Conservation (phyloP, 2,329 filamentous ascomycete species). For the Pseudogymnoascus sp. region DNA sequence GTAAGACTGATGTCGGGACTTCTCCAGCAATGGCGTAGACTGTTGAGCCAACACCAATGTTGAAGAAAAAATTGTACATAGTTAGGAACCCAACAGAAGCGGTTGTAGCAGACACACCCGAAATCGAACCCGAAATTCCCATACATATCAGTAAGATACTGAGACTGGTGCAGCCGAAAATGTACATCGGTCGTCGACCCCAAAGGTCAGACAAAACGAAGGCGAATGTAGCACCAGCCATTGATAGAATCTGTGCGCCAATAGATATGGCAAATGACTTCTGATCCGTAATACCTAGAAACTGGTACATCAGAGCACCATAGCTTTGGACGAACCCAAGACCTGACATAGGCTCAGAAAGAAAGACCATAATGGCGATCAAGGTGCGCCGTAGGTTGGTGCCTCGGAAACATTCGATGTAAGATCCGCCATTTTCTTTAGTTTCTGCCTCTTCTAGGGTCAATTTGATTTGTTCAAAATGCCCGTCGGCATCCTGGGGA, state of each 20-base stretch:
- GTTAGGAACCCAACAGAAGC: constrained; percentile 15
- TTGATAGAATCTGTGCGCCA: constrained; percentile 11
- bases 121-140: constrained; percentile 23
- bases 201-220: constrained; percentile 10
- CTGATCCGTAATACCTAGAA: constrained; percentile 24
- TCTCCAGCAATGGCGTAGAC: constrained; percentile 24
- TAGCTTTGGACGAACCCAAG: constrained; percentile 19
- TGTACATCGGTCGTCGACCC: constrained; percentile 27
- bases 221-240: not conserved
- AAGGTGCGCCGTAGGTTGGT: constrained; percentile 19
- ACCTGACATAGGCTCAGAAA: constrained; percentile 19
- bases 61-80: constrained; percentile 10
- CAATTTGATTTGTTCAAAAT: constrained; percentile 18
- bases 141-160: constrained; percentile 23
- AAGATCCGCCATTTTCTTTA: constrained; percentile 11
- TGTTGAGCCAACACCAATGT: constrained; percentile 18
- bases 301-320: constrained; percentile 26
- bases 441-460: constrained; percentile 21
- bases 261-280: constrained; percentile 27
- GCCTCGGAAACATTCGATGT: constrained; percentile 19
- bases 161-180: constrained; percentile 23
- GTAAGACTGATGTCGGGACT: constrained; percentile 19
- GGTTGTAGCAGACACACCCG: constrained; percentile 17
- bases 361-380: constrained; percentile 19
- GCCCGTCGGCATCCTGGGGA: constrained; percentile 11